phyloP scores from a whole-genome alignment of 495 filamentous ascomycete species.

The Aspergillus affinis region DNA sequence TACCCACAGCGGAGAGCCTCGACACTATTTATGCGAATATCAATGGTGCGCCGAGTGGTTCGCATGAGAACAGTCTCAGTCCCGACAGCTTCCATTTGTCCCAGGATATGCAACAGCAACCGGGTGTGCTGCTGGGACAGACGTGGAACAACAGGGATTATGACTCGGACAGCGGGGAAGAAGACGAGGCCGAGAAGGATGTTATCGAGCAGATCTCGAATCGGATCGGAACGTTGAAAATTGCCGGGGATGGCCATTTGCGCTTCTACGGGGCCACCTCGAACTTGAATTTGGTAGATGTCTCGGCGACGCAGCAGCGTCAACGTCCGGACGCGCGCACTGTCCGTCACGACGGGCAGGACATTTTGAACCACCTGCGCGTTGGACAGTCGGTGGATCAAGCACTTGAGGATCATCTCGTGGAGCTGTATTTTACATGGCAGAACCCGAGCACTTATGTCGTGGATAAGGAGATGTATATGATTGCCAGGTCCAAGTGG shows the following conservation, averaged over 20 bases:
- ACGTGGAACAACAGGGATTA: conserved; percentile 23
- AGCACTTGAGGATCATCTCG: conserved; percentile 46
- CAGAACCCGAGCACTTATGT: conserved; percentile 51
- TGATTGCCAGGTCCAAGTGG: conserved; percentile 42
- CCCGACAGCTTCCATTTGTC: conserved; percentile 34
- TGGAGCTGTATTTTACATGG: conserved; percentile 53
- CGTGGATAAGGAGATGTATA: conserved; percentile 50
- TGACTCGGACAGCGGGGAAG: conserved; percentile 44
- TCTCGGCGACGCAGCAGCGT: conserved; percentile 44
- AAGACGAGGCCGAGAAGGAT: conserved; percentile 45
- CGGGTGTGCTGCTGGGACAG: conserved; percentile 28
- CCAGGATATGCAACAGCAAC: conserved; percentile 38
- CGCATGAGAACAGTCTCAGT: conserved; percentile 27
- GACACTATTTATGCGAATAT: conserved; percentile 43
- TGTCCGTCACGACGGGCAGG: conserved; percentile 46
- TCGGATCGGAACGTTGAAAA: conserved; percentile 49
- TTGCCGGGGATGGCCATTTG: conserved; percentile 50
- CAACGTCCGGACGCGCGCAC: conserved; percentile 53
- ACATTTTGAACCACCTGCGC: conserved; percentile 44
- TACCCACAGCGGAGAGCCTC: conserved; percentile 45
- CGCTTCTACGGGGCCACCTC: conserved; percentile 51
- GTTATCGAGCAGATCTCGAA: conserved; percentile 47
- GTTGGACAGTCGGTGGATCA: conserved; percentile 44
- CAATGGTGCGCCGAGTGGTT: conserved; percentile 19
- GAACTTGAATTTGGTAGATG: conserved; percentile 49